Conservation (phyloP, 1,139 yeast species). For the Yamadazyma buinensis region DNA sequence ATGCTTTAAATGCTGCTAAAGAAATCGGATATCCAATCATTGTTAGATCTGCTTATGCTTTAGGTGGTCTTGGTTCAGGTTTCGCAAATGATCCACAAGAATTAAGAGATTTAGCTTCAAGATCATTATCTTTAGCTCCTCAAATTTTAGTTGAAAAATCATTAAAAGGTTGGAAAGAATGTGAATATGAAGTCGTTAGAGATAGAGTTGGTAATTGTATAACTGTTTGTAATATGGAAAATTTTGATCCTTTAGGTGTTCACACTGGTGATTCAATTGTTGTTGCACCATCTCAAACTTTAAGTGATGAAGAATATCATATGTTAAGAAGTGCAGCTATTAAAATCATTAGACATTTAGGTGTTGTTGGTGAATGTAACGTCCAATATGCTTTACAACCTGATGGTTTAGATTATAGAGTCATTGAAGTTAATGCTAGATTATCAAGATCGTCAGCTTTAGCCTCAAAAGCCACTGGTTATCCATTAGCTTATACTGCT, state of each 20-base stretch:
- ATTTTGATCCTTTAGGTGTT: constrained; percentile 95
- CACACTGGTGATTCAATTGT: constrained; percentile 99
- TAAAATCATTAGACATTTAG: constrained; percentile 93
- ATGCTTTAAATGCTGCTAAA: constrained; percentile 84
- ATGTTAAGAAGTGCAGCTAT: constrained; percentile 98
- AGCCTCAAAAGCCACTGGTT: constrained; percentile 98
- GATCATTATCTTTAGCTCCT: constrained; percentile 84
- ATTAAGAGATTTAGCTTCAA: constrained; percentile 80
- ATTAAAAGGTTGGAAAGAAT: constrained; percentile 98
- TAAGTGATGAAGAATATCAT: constrained; percentile 95
- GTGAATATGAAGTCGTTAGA: constrained; percentile 97
- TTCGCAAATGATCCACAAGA: constrained; percentile 84
- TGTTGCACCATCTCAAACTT: constrained; percentile 97
- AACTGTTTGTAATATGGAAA: constrained; percentile 99
- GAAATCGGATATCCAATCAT: constrained; percentile 91
- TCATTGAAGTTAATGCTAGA: constrained; percentile 96
- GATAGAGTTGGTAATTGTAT: constrained; percentile 96
- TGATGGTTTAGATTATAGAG: constrained; percentile 91
- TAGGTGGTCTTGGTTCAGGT: constrained; percentile 98
- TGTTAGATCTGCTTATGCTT: constrained; percentile 95
- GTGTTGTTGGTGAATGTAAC: constrained; percentile 99
- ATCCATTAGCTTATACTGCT: constrained; percentile 97
- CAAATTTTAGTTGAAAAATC: constrained; percentile 96
- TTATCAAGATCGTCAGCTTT: constrained; percentile 95
- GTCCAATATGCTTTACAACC: constrained; percentile 97